A percentile compares a stretch with the other conserved stretches of the same genome.
phyloP scores from a whole-genome alignment of 768 basidiomycete genomes.

The Megacollybia marginata region DNA sequence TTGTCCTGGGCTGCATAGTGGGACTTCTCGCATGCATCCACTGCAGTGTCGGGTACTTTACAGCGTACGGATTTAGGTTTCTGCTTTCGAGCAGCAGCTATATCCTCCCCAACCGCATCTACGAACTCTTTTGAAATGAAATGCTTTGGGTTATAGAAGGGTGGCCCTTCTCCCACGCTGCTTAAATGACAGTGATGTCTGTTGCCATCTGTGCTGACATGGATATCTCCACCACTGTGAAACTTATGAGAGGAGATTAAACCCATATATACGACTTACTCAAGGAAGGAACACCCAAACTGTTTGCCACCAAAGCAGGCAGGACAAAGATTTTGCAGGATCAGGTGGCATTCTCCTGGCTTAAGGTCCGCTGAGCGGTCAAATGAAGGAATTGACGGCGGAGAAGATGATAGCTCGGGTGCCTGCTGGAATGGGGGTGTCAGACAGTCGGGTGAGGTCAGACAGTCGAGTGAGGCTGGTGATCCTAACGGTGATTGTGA shows the following conservation, averaged over 20 bases:
- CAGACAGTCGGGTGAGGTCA: background rate
- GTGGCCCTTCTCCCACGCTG: background rate
- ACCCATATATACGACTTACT: background rate
- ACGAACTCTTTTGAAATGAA: background rate
- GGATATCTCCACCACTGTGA: background rate
- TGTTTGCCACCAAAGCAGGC: background rate
- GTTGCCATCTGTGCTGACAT: background rate
- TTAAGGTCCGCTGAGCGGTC: background rate
- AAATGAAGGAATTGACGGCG: background rate
- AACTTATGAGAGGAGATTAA: background rate
- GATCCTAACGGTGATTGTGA: too few species aligned
- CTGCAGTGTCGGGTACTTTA: background rate
- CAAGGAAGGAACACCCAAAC: background rate
- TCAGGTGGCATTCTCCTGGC: background rate
- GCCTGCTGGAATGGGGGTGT: background rate
- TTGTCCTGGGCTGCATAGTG: background rate
- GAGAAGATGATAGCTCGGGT: background rate
- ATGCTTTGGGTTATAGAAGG: background rate
- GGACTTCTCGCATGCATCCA: background rate
- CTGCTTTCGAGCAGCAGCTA: background rate
- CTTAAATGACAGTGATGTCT: background rate
- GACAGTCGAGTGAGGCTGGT: too few species aligned
- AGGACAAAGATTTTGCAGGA: background rate
- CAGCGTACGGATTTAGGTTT: too few species aligned
- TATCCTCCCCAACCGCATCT: background rate